Evolutionary conservation across 257 asterid species (phyloP).

Genomic region (Jaltomata sinuosa): DNA sequence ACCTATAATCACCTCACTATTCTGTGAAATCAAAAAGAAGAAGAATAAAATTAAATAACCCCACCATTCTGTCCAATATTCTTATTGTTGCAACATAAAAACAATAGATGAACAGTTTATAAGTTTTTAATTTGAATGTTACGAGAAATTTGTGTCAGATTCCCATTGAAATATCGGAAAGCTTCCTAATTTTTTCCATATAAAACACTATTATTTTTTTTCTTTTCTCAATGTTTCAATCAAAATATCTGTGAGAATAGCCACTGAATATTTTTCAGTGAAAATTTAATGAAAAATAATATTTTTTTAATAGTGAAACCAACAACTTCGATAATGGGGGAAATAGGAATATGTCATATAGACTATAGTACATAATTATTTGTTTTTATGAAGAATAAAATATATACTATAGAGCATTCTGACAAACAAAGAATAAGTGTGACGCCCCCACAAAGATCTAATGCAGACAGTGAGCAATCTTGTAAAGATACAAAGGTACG

Average conservation of each 20-base stretch:
- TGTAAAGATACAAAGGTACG: constrained; percentile 49
- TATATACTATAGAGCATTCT: constrained; percentile 10
- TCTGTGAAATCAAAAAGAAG: background rate
- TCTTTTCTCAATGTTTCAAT: too few relatives aligned
- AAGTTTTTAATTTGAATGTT: background rate
- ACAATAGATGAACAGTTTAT: background rate
- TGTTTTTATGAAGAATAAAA: background rate
- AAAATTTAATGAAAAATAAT: too few relatives aligned
- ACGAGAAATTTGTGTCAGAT: too few relatives aligned
- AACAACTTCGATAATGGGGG: background rate
- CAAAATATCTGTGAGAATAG: too few relatives aligned
- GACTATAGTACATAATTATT: constrained; percentile 2
- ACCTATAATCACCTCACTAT: background rate
- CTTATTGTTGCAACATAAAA: background rate
- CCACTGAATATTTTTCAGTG: too few relatives aligned
- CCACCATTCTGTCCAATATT: background rate
- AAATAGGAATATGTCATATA: background rate
- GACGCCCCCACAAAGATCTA: constrained; percentile 62
- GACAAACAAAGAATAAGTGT: constrained; percentile 42
- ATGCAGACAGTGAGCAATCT: constrained; percentile 45
- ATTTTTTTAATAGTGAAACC: too few relatives aligned
- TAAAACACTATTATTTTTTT: too few relatives aligned
- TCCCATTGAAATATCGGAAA: too few relatives aligned
- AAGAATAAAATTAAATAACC: background rate
- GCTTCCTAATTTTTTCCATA: too few relatives aligned